These are phyloP conservation scores for Debaryomyces maramus DNA, from an alignment of 805 yeast genomes.

Conservation along the genomic window DNA sequence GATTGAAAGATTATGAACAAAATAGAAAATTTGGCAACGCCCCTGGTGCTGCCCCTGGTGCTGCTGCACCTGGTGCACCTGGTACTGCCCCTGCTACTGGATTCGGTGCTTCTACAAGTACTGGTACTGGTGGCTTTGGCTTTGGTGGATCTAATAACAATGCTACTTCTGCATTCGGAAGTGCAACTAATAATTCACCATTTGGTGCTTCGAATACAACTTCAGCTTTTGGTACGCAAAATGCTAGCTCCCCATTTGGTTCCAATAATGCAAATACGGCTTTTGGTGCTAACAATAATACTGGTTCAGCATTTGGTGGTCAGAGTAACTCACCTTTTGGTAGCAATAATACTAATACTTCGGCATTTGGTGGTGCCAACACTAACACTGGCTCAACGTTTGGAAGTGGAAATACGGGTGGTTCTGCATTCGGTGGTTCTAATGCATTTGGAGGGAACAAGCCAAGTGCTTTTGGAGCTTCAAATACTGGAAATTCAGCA, in stretches of 20 bases:
- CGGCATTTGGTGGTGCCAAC: constrained; percentile 12
- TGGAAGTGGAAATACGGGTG: constrained; percentile 41
- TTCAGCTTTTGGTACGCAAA: constrained; percentile 34
- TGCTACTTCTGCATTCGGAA: constrained; percentile 20
- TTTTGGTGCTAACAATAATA: constrained; percentile 17
- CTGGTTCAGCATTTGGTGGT: constrained; percentile 21
- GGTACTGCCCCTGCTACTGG: constrained; percentile 30
- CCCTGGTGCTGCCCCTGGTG: constrained; percentile 23
- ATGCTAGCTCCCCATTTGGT: constrained; percentile 33
- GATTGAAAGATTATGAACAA: constrained; percentile 83
- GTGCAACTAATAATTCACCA: constrained; percentile 15
- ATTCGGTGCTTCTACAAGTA: constrained; percentile 28
- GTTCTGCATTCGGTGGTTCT: constrained; percentile 24
- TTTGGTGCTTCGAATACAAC: constrained; percentile 40
- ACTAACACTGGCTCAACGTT: constrained; percentile 19
- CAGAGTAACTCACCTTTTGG: constrained; percentile 18
- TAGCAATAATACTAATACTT: constrained; percentile 22
- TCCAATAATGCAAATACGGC: constrained; percentile 18
- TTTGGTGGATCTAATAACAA: constrained; percentile 18
- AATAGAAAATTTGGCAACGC: constrained; percentile 60
- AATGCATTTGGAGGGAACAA: constrained; percentile 22
- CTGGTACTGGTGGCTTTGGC: constrained; percentile 23
- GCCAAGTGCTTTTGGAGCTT: constrained; percentile 15
- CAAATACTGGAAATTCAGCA: constrained; percentile 19
- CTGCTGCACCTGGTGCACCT: constrained; percentile 30